A percentile compares a stretch with the other conserved stretches of the same genome.
phyloP scores from a whole-genome alignment of 345 rosid genomes.

The Brassica carinata region DNA sequence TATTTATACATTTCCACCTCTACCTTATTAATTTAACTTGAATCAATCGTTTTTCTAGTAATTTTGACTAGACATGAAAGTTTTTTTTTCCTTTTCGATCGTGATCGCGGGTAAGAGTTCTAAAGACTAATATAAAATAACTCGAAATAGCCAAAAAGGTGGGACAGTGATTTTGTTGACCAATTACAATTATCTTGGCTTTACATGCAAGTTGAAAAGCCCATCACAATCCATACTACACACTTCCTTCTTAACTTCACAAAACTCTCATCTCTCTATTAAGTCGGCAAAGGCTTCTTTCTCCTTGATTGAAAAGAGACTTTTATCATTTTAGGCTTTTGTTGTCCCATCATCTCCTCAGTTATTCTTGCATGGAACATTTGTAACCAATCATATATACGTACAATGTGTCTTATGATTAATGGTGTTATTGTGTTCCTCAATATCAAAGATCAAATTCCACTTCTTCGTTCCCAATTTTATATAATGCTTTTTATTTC shows the following conservation, averaged over 20 bases:
- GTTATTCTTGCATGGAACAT: conserved; percentile 1
- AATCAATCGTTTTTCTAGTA: neutral
- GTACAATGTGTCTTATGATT: conserved; percentile 13
- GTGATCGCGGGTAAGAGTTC: neutral
- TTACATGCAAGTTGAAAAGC: conserved; percentile 25
- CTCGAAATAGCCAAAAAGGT: neutral
- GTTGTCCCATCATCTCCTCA: conserved; percentile 1
- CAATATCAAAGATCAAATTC: neutral
- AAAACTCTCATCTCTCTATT: neutral
- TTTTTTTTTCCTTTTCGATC: neutral
- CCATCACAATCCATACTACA: conserved; percentile 17
- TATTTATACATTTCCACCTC: neutral
- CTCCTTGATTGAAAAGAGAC: conserved; percentile 17
- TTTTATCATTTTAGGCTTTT: conserved; percentile 8
- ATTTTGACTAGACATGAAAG: conserved; percentile 1
- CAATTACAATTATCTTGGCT: conserved; percentile 12
- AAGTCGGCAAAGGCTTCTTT: conserved; percentile 33
- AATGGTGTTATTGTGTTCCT: conserved; percentile 9
- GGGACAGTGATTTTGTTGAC: conserved; percentile 33
- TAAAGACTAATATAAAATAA: neutral
- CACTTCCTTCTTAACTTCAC: conserved; percentile 11
- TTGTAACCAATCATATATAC: conserved; percentile 25
- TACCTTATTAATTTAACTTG: neutral
- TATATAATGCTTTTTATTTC: neutral
- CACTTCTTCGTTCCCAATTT: neutral